Evolutionary conservation across 306 rosid species (phyloP).

Genomic region (Arachis stenosperma): DNA sequence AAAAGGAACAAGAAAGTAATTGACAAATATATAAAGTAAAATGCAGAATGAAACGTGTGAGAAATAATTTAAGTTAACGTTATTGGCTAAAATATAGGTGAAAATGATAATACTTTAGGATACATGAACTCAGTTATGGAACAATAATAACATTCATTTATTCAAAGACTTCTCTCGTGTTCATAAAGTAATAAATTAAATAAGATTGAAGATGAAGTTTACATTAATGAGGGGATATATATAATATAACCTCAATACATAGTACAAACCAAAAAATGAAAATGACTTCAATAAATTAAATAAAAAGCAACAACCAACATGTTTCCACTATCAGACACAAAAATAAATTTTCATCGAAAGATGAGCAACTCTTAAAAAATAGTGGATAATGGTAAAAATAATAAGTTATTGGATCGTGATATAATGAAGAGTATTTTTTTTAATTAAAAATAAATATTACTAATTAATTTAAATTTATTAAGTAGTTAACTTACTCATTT

Average conservation of each 20-base stretch:
- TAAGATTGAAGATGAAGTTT: background rate
- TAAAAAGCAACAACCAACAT: slow-evolving; percentile 16
- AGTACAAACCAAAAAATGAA: background rate
- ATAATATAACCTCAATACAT: background rate
- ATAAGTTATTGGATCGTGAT: too few species aligned
- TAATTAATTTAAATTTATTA: too few species aligned
- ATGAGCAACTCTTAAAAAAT: background rate
- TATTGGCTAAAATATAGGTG: too few species aligned
- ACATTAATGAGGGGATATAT: background rate
- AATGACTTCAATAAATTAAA: background rate
- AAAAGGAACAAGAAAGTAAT: background rate
- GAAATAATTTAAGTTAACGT: background rate
- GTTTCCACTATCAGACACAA: slow-evolving; percentile 37
- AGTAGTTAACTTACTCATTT: too few species aligned
- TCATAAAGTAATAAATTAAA: background rate
- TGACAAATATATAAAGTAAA: background rate
- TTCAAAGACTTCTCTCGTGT: background rate
- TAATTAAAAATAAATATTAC: too few species aligned
- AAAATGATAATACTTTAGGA: background rate
- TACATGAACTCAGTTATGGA: background rate
- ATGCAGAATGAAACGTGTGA: background rate
- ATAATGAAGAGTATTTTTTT: too few species aligned
- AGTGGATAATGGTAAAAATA: background rate
- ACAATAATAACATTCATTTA: background rate
- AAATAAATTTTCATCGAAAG: slow-evolving; percentile 4